Evolutionary conservation across 495 filamentous ascomycete species (phyloP).

Genomic region (Xylaria longipes): DNA sequence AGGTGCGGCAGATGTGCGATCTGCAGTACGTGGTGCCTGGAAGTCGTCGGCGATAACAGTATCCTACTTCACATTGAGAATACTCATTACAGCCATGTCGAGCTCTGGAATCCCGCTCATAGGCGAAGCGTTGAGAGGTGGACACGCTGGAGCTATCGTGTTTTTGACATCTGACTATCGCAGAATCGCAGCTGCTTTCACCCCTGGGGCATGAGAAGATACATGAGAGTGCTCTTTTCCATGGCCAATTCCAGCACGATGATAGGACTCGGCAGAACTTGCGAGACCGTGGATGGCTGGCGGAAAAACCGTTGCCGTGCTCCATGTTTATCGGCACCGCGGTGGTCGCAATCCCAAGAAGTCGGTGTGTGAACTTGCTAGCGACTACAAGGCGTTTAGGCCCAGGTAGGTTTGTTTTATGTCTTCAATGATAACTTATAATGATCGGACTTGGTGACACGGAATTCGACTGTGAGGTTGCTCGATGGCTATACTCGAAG

Average conservation of each 20-base stretch:
- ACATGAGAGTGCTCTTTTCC: neutral
- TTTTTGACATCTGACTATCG: neutral
- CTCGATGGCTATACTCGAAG: neutral
- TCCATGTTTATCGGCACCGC: neutral
- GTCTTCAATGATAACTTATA: neutral
- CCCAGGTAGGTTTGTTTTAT: neutral
- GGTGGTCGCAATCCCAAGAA: neutral
- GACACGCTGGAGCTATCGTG: neutral
- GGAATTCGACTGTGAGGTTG: neutral
- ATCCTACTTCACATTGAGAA: constrained; percentile 9
- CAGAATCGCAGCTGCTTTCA: neutral
- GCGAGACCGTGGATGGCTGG: neutral
- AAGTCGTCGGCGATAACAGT: neutral
- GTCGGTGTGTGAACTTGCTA: neutral
- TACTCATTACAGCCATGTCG: neutral
- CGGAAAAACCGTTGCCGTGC: neutral
- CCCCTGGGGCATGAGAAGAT: neutral
- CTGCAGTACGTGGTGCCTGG: neutral
- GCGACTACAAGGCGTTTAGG: neutral
- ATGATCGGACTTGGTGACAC: neutral
- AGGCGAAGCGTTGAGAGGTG: neutral
- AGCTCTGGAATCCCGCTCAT: neutral
- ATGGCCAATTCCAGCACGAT: neutral
- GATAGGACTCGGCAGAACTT: neutral
- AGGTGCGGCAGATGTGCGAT: constrained; percentile 1